Evolutionary conservation across 371 early-diverging fungal species (phyloP), one percentile per base, ranked within the genome.

Genomic region (Actinomortierella wolfii): DNA sequence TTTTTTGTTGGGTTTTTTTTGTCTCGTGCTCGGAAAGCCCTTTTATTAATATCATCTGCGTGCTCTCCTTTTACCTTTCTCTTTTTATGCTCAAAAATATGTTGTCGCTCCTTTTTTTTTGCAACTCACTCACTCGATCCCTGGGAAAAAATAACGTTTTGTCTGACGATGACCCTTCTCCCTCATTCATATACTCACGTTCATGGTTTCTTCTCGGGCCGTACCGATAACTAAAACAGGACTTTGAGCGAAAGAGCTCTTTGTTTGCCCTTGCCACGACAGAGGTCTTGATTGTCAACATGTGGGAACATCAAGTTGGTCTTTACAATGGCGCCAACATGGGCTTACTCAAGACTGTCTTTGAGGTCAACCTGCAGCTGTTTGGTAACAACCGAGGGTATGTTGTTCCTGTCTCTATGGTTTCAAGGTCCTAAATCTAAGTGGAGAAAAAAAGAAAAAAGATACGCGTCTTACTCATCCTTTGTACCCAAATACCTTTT

Each of bases 321-420:
- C 84, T 99, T 40, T 99, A 98, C 83, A 94, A 97, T 74, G 98
- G 98, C 41, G 99, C 99, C 26, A 99, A 98, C 76, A 95, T 99
- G 96, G 97, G 97, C n/a, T 81, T 99, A 51, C 82, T 99, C 43
- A 97, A 95, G 78, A 98, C 97, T 8, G 99, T 99, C 2, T 89
- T 99, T 76, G 99, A 99, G 65, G 98, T 99, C 57, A 96, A 99
- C 70, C 77, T 97, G 56, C 94, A 97, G 76, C 86, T 99, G 20
- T 98, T 98, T 79, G 95, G 83, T 82, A 61, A 66, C 81, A 85
- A 76, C 80, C 81, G 77, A 79, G 78, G 82, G 84, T 80, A 78
- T 60, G 57, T 68, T 28, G 18, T 48, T 17, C n/a, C n/a, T n/a
- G n/a, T n/a, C n/a, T n/a, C n/a, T n/a, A n/a, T n/a, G n/a, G n/a